Base-by-base conservation (phyloP, 176 grass and related monocot genomes). In the Leersia perrieri region DNA sequence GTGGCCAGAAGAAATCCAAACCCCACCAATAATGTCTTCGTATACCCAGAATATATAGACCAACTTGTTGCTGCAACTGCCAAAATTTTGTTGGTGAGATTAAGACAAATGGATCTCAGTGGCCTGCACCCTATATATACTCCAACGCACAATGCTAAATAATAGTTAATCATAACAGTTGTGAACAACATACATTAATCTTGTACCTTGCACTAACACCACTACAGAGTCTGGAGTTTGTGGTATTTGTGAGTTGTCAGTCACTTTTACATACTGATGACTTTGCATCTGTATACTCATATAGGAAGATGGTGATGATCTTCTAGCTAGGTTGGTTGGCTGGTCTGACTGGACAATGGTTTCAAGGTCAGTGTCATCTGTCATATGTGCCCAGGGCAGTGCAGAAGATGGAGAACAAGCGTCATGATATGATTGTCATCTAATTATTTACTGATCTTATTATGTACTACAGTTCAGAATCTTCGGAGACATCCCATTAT, bases 191-290 rank as follows among this genome's bases (percentile, higher is more conserved):
- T 7, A 32, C 25, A n/a, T 39, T 49, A 76, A 75, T 61, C 72
- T 34, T 39, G 23, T 27, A 41, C 40, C 35, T 32, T 70, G 53
- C 53, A 58, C n/a, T 58, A 58, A 25, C 82, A 11, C 82, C 81
- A 84, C 81, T 88, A 81, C 23, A 60, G 53, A 35, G 74, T 23
- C 47, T n/a, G 12, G 60, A 23, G 34, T 44, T n/a, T 58, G 53
- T 58, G n/a, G 60, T 65, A 57, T 42, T 79, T 68, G 22, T 74
- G 63, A 72, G 82, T 69, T 70, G 63, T 49, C 76, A 60, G 63
- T 75, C 70, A 63, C 70, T 84, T 84, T 20, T 31, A 18, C 63
- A 31, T 70, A 63, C 60, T 82, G 41, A 51, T 40, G 25, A 7
- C 27, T 35, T n/a, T 18, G 3, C 25, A 9, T 71, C 36, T 4